These are phyloP conservation scores for Rosa persica DNA, from an alignment of 306 rosid species.

Conservation along the genomic window DNA sequence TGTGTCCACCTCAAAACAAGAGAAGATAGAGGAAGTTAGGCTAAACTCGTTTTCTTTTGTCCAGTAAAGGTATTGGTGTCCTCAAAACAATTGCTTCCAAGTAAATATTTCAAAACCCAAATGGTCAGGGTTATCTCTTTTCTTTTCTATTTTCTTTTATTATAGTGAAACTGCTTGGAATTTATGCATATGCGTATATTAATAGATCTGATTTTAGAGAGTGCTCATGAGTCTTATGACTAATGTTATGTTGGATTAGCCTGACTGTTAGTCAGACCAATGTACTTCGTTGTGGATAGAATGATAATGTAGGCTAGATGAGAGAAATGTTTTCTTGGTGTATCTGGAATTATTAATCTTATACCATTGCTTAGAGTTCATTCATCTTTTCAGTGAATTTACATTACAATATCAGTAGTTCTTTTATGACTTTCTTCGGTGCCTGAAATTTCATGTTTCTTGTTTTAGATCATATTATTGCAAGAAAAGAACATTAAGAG, in stretches of 20 bases:
- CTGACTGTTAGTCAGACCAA: not conserved
- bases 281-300: not conserved
- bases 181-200: not conserved
- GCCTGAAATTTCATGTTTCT: conserved; percentile 24
- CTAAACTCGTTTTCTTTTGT: not conserved
- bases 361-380: not conserved
- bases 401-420: not conserved
- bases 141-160: not conserved
- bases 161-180: not conserved
- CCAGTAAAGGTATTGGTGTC: not conserved
- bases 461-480: conserved; percentile 56
- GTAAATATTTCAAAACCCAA: not conserved
- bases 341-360: not conserved
- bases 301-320: not conserved
- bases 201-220: not conserved
- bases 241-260: not conserved
- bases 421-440: not conserved
- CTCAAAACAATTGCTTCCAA: not conserved
- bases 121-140: not conserved
- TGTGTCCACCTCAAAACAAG: not conserved
- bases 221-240: not conserved
- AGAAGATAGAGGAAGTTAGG: not conserved
- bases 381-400: not conserved
- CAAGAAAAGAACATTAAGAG: conserved; percentile 76
- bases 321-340: not conserved